Conservation (phyloP, 495 filamentous ascomycete genomes). For the Aspergillus egyptiacus region DNA sequence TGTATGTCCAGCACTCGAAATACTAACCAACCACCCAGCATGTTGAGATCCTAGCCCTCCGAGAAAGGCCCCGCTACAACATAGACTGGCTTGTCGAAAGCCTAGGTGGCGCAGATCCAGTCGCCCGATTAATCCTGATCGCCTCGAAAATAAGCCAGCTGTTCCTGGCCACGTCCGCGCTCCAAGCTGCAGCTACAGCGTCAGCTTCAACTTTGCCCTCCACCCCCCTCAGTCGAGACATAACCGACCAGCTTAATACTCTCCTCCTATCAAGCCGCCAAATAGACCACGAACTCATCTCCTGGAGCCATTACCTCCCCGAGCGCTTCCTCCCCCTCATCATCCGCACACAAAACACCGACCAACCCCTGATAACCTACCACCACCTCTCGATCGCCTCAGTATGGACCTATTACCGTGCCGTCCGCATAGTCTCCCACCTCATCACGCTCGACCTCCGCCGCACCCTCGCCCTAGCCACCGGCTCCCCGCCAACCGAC, state of each 20-base stretch:
- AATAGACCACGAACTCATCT: conserved; percentile 29
- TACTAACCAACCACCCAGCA: conserved; percentile 23
- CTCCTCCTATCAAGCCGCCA: conserved; percentile 24
- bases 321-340: conserved; percentile 36
- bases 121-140: conserved; percentile 33
- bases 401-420: conserved; percentile 40
- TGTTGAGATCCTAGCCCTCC: conserved; percentile 35
- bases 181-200: conserved; percentile 3
- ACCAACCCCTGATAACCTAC: conserved; percentile 35
- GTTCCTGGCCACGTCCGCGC: conserved; percentile 14
- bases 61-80: conserved; percentile 31
- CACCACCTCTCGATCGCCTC: conserved; percentile 24
- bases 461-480: conserved; percentile 11
- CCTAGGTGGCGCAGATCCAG: conserved; percentile 29
- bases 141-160: conserved; percentile 32
- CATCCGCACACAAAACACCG: conserved; percentile 23
- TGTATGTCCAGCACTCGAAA: too few species aligned
- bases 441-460: conserved; percentile 27
- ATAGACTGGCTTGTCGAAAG: conserved; percentile 27
- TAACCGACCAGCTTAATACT: conserved; percentile 15
- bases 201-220: conserved; percentile 4
- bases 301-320: conserved; percentile 33
- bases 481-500: conserved; percentile 9
- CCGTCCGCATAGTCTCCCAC: conserved; percentile 34
- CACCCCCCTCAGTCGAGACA: conserved; percentile 11